Evolutionary conservation across 1,284 basidiomycete genomes (phyloP), one percentile per base, ranked within the genome.

Genomic region (Rugosomyces carneus): DNA sequence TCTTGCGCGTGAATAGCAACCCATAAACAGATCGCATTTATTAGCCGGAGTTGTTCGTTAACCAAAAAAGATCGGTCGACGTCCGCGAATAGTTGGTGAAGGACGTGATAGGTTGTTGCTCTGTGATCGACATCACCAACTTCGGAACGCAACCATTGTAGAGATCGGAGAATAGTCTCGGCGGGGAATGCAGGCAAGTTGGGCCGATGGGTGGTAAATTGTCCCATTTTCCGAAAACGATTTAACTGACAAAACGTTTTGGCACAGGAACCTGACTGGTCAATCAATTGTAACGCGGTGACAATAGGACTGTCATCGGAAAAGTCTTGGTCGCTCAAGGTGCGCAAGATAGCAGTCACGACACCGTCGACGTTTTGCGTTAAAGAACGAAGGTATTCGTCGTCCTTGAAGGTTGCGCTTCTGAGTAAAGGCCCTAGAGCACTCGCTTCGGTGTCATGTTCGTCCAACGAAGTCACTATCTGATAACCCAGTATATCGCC

Each of bases 11-110:
- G 75, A 19, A 75, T 69, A 1, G 90, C 72, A 20, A 91, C 71
- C 72, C 88, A 82, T 11, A 95, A 62, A 16, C 78, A 80, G 19
- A 96, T 67, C 0, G 81, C 78, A 45, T 89, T 84, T 24, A 94
- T 61, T 23, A 87, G 68, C 5, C 93, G 81, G 37, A 84, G 64
- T 61, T 96, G 91, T 58, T 96, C 91, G 59, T 91, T 90, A 52
- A 95, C 75, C 35, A 97, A 73, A n/a, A 81, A 82, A 0, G 81
- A 80, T 1, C 68, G 63, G 49, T 87, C 75, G 21, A 93, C 68
- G 32, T 73, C 71, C 5, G 82, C 72, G 53, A 95, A 81, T 7
- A 95, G 68, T 44, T 81, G 78, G 45, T 88, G 81, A 16, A 92
- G 61, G 35, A 90, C 75, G 52, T 91, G 85, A 61, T 91, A 93